Base-by-base conservation (phyloP, 345 rosid species). In the Euphorbia lathyris region DNA sequence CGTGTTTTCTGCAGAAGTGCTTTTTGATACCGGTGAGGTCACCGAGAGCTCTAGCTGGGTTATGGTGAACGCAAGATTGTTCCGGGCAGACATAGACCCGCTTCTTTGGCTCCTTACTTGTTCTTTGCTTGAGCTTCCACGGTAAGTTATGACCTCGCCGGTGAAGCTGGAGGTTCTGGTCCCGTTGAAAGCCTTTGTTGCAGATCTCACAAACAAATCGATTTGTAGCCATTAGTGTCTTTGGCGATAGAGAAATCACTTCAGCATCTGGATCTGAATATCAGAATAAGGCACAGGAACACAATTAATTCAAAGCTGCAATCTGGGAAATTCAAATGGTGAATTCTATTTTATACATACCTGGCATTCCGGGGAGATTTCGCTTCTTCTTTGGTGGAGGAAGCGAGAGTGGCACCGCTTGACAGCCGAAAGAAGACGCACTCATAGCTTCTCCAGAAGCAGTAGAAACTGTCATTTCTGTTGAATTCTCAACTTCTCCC, bases 301-400 rank as follows among this genome's bases (percentile, higher is more conserved):
- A 26, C 19, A 23, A 3, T 34, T 55, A 8, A 34, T 34, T 11
- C 12, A 2, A 20, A 11, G 51, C 26, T 10, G 1, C 22, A 34
- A 26, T n/a, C 11, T 0, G 20, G 51, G 11, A 30, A 23, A 68
- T 34, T 22, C 9, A 20, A n/a, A 11, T 34, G 26, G 26, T n/a
- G 50, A 8, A 22, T 7, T 51, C n/a, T 58, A n/a, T n/a, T n/a
- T n/a, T n/a, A n/a, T 63, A 53, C 36, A 64, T 65, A 87, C 96
- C 96, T 63, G 96, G 96, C 92, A 84, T 89, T 81, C 96, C 96
- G 12, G 96, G 96, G 76, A 87, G 96, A 65, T 81, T 89, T 29
- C 96, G 83, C 81, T 80, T 89, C 85, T 86, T 89, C 85, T 83
- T 89, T 50, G 77, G 65, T 26, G 81, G 63, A 20, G 56, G 74